Percentiles rank a stretch among this genome's conserved stretches.
Conservation (phyloP, 306 rosid genomes). For the Vigna hirtella region DNA sequence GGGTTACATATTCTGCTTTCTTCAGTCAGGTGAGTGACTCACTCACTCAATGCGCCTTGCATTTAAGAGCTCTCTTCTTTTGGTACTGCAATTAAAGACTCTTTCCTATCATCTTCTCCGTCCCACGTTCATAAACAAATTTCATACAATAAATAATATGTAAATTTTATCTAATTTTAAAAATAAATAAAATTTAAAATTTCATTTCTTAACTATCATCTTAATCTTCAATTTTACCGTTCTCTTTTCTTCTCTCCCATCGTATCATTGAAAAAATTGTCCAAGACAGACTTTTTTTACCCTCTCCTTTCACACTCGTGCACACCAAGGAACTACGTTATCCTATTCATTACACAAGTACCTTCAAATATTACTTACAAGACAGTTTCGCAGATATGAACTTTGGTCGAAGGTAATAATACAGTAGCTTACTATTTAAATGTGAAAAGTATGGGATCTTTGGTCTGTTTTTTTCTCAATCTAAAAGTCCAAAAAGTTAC, state of each 20-base stretch:
- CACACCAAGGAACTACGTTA: too few species aligned
- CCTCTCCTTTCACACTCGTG: too few species aligned
- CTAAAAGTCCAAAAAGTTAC: background rate
- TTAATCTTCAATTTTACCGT: slow-evolving; percentile 17
- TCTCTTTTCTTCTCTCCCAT: background rate
- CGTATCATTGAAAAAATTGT: background rate
- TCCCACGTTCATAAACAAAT: too few species aligned
- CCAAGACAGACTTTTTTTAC: too few species aligned
- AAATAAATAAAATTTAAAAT: too few species aligned
- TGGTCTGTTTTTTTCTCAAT: background rate
- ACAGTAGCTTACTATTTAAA: background rate
- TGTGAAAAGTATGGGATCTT: background rate
- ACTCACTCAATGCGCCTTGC: background rate
- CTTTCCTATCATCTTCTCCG: background rate
- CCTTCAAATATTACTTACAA: too few species aligned
- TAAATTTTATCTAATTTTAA: too few species aligned
- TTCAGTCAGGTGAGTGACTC: background rate
- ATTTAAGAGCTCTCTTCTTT: slow-evolving; percentile 27
- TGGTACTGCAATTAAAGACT: slow-evolving; percentile 39
- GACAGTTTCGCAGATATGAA: too few species aligned
- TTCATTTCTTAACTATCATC: background rate
- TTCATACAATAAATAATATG: too few species aligned
- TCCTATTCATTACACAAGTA: too few species aligned
- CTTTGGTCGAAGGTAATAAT: too few species aligned
- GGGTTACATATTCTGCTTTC: background rate